Conservation (phyloP, 306 rosid genomes). For the Vigna nakashimae region DNA sequence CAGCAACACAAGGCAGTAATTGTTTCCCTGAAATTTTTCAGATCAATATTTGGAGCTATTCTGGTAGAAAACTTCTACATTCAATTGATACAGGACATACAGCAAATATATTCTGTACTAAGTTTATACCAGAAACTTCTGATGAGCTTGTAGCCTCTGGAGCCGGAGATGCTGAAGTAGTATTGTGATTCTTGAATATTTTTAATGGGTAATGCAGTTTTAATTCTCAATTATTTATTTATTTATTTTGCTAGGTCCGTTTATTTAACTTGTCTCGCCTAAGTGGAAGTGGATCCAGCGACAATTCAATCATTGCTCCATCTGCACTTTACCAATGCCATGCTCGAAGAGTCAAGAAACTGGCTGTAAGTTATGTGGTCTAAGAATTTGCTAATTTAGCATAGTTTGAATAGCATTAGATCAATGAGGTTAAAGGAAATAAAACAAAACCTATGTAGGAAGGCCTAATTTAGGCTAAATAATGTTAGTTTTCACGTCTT, state of each 20-base stretch:
- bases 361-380: constrained; percentile 79
- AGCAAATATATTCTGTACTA: constrained; percentile 92
- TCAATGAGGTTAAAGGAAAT: constrained; percentile 24
- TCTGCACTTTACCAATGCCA: constrained; percentile 84
- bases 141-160: constrained; percentile 97
- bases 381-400: constrained; percentile 35
- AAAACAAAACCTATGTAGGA: background rate
- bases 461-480: constrained; percentile 7
- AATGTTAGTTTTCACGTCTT: constrained; percentile 41
- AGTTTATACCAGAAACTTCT: constrained; percentile 94
- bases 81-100: constrained; percentile 92
- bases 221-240: constrained; percentile 29
- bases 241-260: constrained; percentile 75
- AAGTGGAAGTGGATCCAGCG: constrained; percentile 65
- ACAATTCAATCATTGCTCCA: constrained; percentile 65
- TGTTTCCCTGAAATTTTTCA: constrained; percentile 53
- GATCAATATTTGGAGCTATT: constrained; percentile 93
- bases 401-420: constrained; percentile 28
- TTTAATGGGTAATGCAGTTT: constrained; percentile 10
- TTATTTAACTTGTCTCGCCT: constrained; percentile 76
- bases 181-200: constrained; percentile 33
- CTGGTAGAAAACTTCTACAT: constrained; percentile 71
- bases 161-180: constrained; percentile 98
- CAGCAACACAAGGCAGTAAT: constrained; percentile 21
- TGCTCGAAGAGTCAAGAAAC: constrained; percentile 89